Conservation (phyloP, 495 filamentous ascomycete species). For the Penicillium taxi region DNA sequence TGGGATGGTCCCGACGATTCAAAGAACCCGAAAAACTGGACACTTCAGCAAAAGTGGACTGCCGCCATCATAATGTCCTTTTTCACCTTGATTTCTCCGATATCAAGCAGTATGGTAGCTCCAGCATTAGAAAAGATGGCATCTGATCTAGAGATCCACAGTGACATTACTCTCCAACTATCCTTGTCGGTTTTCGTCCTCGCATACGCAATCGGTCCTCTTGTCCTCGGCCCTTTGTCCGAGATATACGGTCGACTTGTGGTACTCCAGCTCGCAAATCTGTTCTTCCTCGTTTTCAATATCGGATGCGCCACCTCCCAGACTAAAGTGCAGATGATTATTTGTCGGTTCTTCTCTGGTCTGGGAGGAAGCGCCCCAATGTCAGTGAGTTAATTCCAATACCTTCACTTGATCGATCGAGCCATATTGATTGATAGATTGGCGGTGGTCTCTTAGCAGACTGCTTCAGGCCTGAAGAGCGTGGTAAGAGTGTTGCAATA, state of each 20-base stretch:
- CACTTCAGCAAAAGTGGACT: slow-evolving; percentile 51
- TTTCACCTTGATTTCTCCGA: slow-evolving; percentile 68
- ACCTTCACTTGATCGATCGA: not conserved
- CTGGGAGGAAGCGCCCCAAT: slow-evolving; percentile 49
- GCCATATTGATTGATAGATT: slow-evolving; percentile 23
- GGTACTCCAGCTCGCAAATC: slow-evolving; percentile 53
- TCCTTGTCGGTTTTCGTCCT: slow-evolving; percentile 67
- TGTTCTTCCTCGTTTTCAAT: slow-evolving; percentile 59
- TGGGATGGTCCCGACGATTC: slow-evolving; percentile 52
- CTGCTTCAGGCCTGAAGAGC: slow-evolving; percentile 53
- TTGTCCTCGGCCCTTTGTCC: slow-evolving; percentile 62
- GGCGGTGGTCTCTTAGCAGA: slow-evolving; percentile 57
- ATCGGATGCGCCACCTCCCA: slow-evolving; percentile 45
- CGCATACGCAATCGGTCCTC: slow-evolving; percentile 62
- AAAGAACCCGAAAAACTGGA: slow-evolving; percentile 55
- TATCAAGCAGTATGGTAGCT: slow-evolving; percentile 65
- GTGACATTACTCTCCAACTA: slow-evolving; percentile 47
- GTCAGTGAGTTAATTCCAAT: slow-evolving; percentile 27
- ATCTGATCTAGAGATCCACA: slow-evolving; percentile 52
- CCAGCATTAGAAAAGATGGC: slow-evolving; percentile 52
- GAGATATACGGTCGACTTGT: slow-evolving; percentile 66
- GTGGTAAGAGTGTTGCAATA: slow-evolving; percentile 55
- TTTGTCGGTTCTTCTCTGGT: slow-evolving; percentile 50
- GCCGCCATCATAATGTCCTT: slow-evolving; percentile 49
- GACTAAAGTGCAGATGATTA: slow-evolving; percentile 46